phyloP scores from a whole-genome alignment of 23 red algal genomes.

The Gracilaria gracilis region DNA sequence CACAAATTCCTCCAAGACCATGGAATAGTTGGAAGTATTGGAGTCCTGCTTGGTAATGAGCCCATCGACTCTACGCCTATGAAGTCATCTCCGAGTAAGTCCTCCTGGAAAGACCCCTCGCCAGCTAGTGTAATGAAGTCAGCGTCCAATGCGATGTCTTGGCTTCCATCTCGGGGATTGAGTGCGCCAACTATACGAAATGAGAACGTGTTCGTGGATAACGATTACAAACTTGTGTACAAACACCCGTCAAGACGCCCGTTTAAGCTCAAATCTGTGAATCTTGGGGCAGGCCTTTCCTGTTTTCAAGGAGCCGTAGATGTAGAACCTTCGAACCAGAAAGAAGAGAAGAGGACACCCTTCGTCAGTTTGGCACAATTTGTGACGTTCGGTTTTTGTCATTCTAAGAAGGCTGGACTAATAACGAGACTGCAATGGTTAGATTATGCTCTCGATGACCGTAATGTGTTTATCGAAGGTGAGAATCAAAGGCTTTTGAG shows the following conservation, averaged over 20 bases:
- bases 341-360: not conserved
- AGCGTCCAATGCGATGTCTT: too few relatives aligned
- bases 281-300: too few relatives aligned
- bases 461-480: not conserved
- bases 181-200: not conserved
- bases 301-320: not conserved
- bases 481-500: slow-evolving; percentile 5
- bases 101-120: too few relatives aligned
- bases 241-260: not conserved
- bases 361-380: not conserved
- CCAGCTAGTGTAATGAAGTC: too few relatives aligned
- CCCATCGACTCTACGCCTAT: not conserved
- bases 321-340: too few relatives aligned
- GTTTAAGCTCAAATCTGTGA: not conserved
- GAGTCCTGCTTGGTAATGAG: not conserved
- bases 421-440: not conserved
- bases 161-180: too few relatives aligned
- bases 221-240: not conserved
- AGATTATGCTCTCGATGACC: not conserved
- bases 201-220: not conserved
- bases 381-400: not conserved
- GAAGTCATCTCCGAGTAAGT: too few relatives aligned
- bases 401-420: not conserved
- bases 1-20: not conserved
- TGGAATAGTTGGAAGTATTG: not conserved